Evolutionary conservation across 805 yeast species (phyloP).

Genomic region (Candida adriatica): DNA sequence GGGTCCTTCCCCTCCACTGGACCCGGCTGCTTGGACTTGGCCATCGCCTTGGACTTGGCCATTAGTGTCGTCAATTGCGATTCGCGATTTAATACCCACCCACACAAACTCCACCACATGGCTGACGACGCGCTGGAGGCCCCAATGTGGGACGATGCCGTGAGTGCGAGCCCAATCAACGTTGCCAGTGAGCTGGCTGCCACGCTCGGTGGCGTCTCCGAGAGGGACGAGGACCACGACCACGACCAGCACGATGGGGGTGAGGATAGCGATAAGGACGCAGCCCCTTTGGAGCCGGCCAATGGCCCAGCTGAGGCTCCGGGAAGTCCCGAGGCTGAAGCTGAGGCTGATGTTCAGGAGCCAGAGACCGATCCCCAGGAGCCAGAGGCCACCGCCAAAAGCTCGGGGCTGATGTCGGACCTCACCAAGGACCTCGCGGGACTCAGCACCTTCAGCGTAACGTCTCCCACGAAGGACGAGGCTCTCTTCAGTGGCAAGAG

Average conservation of each 20-base stretch:
- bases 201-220: slow-evolving; percentile 12
- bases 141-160: slow-evolving; percentile 55
- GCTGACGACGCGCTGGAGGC: slow-evolving; percentile 41
- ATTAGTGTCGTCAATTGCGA: no score
- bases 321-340: no score
- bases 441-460: slow-evolving; percentile 13
- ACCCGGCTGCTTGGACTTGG: no score
- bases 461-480: slow-evolving; percentile 25
- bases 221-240: slow-evolving; percentile 1
- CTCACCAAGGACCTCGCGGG: slow-evolving; percentile 33
- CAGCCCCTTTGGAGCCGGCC: background rate
- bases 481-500: slow-evolving; percentile 27
- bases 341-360: no score
- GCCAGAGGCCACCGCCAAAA: slow-evolving; percentile 3
- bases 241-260: background rate
- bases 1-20: no score
- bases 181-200: slow-evolving; percentile 16
- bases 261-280: background rate
- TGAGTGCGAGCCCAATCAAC: slow-evolving; percentile 29
- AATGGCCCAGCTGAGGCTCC: background rate
- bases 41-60: no score
- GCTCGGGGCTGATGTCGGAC: slow-evolving; percentile 32
- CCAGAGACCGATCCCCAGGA: background rate
- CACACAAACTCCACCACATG: no score
- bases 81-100: no score